Evolutionary conservation across 805 yeast species (phyloP), one percentile per base, ranked within the genome.

Genomic region (Sungouiella thailandica): DNA sequence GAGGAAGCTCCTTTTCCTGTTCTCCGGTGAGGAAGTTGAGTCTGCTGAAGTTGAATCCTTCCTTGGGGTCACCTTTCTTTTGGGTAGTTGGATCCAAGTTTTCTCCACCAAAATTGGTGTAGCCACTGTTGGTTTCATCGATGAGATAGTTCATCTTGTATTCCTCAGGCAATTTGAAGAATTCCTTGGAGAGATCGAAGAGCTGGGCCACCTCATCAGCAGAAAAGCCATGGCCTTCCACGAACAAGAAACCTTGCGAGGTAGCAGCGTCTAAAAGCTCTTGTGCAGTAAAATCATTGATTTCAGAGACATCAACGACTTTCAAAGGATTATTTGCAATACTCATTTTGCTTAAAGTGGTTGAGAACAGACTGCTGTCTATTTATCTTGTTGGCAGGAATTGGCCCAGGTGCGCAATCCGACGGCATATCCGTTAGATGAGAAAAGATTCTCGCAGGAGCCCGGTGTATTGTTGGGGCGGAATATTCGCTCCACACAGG

Each of bases 191-290:
- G 20, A 76, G 36, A n/a, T 50, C 54, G 41, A 80, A 79, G 28
- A 73, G 51, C 2, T 52, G 53, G 26, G 71, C 68, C 9, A 80
- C 79, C 37, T 80, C 84, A 6, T 59, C 52, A 38, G 68, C 70
- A 1, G 73, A 55, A 49, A 80, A 76, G n/a, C 68, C 78, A 43
- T 79, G 82, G 5, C 87, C 87, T 44, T 79, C 83, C 4, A 80
- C 63, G 36, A 78, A 78, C 11, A 80, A 57, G 47, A 80, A 80
- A 1, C 87, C 87, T 41, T 78, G 80, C 2, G 72, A 56, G n/a
- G 70, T 58, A 8, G 82, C 82, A 1, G 85, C 85, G 6, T 65
- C 59, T 3, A 79, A 62, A 17, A 83, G 64, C 36, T 69, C 59
- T 6, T 62, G 65, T 1, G 78, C 82, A 0, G 80, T 68, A 5